Percentiles rank a stretch among this genome's conserved stretches.
Evolutionary conservation across 179 eudicot species (phyloP).

Genomic region (Spergularia azorica): DNA sequence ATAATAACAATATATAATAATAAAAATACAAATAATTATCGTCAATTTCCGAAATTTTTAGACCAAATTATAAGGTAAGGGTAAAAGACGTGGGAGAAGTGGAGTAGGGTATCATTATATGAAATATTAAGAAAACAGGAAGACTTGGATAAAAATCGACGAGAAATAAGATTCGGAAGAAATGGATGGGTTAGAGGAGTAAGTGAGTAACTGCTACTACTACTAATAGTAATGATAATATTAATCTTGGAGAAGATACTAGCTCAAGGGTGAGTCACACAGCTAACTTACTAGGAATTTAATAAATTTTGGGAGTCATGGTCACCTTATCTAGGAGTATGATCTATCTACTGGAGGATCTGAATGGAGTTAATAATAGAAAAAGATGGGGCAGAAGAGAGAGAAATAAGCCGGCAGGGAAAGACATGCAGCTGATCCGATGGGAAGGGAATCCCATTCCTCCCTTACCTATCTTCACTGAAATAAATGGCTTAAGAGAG

Average conservation of each 20-base stretch:
- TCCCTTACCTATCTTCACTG: constrained; percentile 24
- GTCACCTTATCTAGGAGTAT: constrained; percentile 30
- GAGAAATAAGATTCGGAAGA: no score
- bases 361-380: constrained; percentile 35
- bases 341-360: constrained; percentile 9
- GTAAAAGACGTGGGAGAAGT: no score
- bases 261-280: constrained; percentile 23
- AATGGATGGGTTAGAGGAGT: no score
- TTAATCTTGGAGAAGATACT: constrained; percentile 9
- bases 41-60: no score
- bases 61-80: no score
- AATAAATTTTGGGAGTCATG: constrained; percentile 17
- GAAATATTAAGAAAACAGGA: no score
- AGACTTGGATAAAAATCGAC: no score
- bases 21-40: no score
- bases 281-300: not conserved
- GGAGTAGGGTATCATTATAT: no score
- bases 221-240: not conserved
- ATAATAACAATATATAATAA: not conserved
- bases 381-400: constrained; percentile 26
- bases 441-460: constrained; percentile 35
- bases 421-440: constrained; percentile 38
- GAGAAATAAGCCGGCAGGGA: constrained; percentile 26
- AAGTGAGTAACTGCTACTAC: no score
- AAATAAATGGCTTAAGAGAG: constrained; percentile 11